These are phyloP conservation scores for Pseudogymnoascus destructans DNA, from an alignment of 2,329 filamentous ascomycete species.

Conservation along the genomic window DNA sequence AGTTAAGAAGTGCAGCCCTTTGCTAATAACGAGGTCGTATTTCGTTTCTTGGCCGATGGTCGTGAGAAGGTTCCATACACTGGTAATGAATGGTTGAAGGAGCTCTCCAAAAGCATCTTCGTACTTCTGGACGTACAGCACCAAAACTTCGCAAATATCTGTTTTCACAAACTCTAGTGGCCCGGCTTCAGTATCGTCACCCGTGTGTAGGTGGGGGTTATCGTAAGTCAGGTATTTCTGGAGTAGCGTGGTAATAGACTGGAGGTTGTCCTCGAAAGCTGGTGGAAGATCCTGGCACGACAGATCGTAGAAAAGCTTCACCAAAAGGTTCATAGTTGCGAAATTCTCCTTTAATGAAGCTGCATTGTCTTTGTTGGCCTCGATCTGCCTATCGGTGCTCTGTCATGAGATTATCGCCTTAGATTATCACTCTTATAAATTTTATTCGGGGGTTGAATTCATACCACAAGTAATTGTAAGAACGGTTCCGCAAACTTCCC, in stretches of 20 bases:
- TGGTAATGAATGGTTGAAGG: constrained; percentile 73
- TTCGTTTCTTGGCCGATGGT: constrained; percentile 77
- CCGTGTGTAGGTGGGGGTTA: constrained; percentile 67
- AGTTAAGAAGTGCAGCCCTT: constrained; percentile 86
- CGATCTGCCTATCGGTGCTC: constrained; percentile 58
- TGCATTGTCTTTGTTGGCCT: constrained; percentile 63
- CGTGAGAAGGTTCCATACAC: constrained; percentile 83
- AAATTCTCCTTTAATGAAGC: constrained; percentile 64
- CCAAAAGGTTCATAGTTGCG: constrained; percentile 70
- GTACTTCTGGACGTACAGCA: constrained; percentile 87
- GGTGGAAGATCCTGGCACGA: constrained; percentile 95
- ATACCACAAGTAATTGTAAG: constrained; percentile 62
- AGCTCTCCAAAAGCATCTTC: constrained; percentile 82
- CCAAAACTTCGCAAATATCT: constrained; percentile 81
- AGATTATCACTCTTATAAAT: constrained; percentile 2
- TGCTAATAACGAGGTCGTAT: constrained; percentile 89
- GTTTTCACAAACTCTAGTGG: constrained; percentile 78
- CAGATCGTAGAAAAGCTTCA: constrained; percentile 90
- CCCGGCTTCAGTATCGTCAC: constrained; percentile 82
- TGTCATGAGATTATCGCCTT: constrained; percentile 22
- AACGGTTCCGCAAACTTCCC: constrained; percentile 74
- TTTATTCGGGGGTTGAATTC: constrained; percentile 17
- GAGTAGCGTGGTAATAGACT: constrained; percentile 61
- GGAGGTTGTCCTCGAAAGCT: constrained; percentile 81
- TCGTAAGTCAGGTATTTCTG: constrained; percentile 90